phyloP scores from a whole-genome alignment of 164 flowering plant species.

The Piper betle region DNA sequence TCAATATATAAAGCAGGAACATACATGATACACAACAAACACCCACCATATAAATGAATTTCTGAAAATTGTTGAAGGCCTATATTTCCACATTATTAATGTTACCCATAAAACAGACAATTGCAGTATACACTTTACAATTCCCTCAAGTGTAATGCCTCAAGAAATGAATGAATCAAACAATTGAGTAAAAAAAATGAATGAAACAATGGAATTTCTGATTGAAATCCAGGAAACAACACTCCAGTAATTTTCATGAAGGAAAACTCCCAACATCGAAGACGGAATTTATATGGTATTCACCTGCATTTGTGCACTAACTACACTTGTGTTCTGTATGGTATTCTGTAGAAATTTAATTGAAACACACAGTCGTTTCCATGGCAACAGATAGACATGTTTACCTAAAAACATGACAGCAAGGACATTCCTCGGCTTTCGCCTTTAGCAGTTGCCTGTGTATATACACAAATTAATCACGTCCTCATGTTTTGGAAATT shows the following conservation, averaged over 20 bases:
- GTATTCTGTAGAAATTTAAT: background rate
- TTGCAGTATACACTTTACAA: conserved; percentile 1
- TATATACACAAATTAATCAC: no score
- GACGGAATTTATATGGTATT: background rate
- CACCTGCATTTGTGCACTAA: background rate
- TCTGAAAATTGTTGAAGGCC: no score
- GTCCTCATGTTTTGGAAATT: no score
- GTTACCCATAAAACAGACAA: no score
- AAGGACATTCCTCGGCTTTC: no score
- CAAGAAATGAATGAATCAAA: no score
- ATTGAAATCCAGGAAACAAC: background rate
- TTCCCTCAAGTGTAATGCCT: background rate
- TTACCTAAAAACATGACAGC: background rate
- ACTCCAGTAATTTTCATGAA: background rate
- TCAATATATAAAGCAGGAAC: no score
- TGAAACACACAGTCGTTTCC: background rate
- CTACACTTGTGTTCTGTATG: background rate
- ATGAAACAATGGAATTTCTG: background rate
- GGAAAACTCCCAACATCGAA: background rate
- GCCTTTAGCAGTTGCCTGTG: no score
- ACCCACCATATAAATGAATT: no score
- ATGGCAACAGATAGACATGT: background rate
- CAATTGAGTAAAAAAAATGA: background rate
- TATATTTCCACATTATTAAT: no score
- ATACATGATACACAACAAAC: no score